Evolutionary conservation across 2,329 filamentous ascomycete genomes (phyloP).

Genomic region (Aaosphaeria pasadenensis): DNA sequence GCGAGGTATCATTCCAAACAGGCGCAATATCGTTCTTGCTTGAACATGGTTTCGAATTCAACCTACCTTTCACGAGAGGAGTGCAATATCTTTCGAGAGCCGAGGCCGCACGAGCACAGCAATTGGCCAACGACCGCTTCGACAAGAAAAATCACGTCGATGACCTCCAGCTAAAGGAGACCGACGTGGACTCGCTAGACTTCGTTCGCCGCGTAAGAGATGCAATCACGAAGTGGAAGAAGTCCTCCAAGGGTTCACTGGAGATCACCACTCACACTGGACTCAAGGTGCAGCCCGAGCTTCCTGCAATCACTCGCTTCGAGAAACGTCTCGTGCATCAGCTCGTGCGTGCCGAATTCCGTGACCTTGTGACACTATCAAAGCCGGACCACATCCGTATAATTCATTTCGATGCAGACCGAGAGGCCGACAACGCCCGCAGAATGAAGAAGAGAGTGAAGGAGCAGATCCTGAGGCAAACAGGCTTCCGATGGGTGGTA

Average conservation of each 20-base stretch:
- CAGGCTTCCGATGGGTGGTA: slow-evolving; percentile 50
- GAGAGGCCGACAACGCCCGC: slow-evolving; percentile 42
- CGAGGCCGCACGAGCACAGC: slow-evolving; percentile 52
- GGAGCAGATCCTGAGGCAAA: slow-evolving; percentile 42
- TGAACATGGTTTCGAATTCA: slow-evolving; percentile 57
- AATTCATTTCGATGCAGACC: slow-evolving; percentile 38
- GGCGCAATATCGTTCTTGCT: slow-evolving; percentile 61
- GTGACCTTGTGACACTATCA: slow-evolving; percentile 42
- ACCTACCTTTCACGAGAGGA: slow-evolving; percentile 54
- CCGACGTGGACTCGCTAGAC: slow-evolving; percentile 51
- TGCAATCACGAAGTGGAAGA: slow-evolving; percentile 48
- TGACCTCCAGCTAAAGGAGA: slow-evolving; percentile 50
- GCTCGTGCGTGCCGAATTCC: slow-evolving; percentile 61
- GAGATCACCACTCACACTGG: slow-evolving; percentile 31
- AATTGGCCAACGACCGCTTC: slow-evolving; percentile 43
- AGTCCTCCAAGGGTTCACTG: slow-evolving; percentile 6
- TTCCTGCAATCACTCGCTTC: slow-evolving; percentile 41
- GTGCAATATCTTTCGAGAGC: slow-evolving; percentile 61
- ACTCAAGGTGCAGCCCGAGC: slow-evolving; percentile 9
- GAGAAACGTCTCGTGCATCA: slow-evolving; percentile 66
- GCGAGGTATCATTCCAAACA: slow-evolving; percentile 59
- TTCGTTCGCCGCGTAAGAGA: slow-evolving; percentile 49
- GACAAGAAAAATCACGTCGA: slow-evolving; percentile 32
- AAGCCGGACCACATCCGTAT: slow-evolving; percentile 45
- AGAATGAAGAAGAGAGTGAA: slow-evolving; percentile 36